A percentile compares a stretch with the other conserved stretches of the same genome.
phyloP scores from a whole-genome alignment of 2,329 filamentous ascomycete genomes.

The Penicillium aurantiogriseum region DNA sequence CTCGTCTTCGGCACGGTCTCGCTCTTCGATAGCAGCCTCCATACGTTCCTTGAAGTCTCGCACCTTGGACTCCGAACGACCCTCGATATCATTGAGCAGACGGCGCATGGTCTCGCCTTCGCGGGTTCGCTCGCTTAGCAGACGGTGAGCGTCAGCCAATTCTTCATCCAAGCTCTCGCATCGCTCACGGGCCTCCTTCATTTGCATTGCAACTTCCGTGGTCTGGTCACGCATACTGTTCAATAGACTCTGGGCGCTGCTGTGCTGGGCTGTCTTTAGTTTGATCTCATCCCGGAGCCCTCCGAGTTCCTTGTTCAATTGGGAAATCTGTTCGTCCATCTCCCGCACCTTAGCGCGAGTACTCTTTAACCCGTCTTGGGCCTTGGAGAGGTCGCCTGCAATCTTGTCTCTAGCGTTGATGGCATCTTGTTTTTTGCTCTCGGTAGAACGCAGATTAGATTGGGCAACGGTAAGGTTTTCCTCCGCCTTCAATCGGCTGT shows the following conservation, averaged over 20 bases:
- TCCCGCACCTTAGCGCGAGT: constrained; percentile 62
- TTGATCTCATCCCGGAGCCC: constrained; percentile 74
- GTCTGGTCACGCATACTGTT: constrained; percentile 92
- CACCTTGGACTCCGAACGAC: constrained; percentile 74
- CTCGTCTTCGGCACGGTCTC: constrained; percentile 90
- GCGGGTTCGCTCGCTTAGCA: constrained; percentile 81
- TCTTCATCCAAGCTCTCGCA: constrained; percentile 90
- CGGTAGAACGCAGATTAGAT: constrained; percentile 73
- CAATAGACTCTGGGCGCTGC: constrained; percentile 79
- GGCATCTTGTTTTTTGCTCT: constrained; percentile 76
- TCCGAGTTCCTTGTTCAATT: constrained; percentile 66
- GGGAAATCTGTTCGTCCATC: constrained; percentile 70
- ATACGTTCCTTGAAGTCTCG: constrained; percentile 86
- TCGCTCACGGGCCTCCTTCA: constrained; percentile 81
- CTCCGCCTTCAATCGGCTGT: constrained; percentile 69
- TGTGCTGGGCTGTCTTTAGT: constrained; percentile 80
- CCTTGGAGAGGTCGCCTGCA: constrained; percentile 65
- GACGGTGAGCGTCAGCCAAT: constrained; percentile 78
- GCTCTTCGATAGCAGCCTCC: constrained; percentile 88
- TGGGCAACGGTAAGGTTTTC: constrained; percentile 72
- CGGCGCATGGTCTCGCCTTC: constrained; percentile 95
- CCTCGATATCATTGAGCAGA: constrained; percentile 81
- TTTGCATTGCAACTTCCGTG: constrained; percentile 81
- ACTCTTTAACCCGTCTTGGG: constrained; percentile 67
- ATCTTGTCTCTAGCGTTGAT: constrained; percentile 70